These are phyloP conservation scores for Boechera stricta DNA, from an alignment of 345 rosid genomes.

Conservation along the genomic window DNA sequence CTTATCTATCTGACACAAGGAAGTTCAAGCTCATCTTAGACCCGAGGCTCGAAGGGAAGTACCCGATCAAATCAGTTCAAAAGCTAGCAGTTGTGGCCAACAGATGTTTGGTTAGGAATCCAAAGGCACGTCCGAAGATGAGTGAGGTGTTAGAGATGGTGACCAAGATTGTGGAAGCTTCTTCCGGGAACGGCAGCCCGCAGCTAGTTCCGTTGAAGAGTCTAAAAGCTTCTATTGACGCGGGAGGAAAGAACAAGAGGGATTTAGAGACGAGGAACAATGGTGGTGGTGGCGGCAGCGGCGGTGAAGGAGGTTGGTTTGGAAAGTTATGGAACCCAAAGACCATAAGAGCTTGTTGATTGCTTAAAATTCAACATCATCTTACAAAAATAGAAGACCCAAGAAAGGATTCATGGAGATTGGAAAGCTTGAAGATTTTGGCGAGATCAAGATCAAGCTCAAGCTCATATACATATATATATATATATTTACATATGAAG, in stretches of 20 bases:
- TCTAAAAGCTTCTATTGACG: conserved; percentile 37
- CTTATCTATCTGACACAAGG: conserved; percentile 63
- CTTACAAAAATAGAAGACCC: conserved; percentile 8
- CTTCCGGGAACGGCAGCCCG: conserved; percentile 48
- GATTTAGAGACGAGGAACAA: conserved; percentile 43
- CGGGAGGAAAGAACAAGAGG: conserved; percentile 47
- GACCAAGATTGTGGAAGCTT: conserved; percentile 53
- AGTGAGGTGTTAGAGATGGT: conserved; percentile 85
- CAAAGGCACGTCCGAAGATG: conserved; percentile 89
- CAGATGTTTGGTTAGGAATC: conserved; percentile 70
- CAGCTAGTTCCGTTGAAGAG: conserved; percentile 52
- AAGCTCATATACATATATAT: background rate
- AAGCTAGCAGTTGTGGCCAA: conserved; percentile 76
- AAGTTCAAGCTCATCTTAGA: conserved; percentile 68
- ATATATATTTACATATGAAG: conserved; percentile 7
- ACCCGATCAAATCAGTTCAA: conserved; percentile 54
- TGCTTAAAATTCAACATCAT: conserved; percentile 6
- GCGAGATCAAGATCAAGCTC: conserved; percentile 21
- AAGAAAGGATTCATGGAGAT: conserved; percentile 12
- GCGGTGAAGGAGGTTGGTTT: conserved; percentile 54
- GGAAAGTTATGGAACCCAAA: conserved; percentile 56
- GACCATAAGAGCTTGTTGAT: conserved; percentile 54
- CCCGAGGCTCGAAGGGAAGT: conserved; percentile 69
- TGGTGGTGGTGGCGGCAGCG: conserved; percentile 3
- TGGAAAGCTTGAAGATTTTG: conserved; percentile 15